Conservation (phyloP, 257 asterid genomes). For the Salvia rosmarinus region DNA sequence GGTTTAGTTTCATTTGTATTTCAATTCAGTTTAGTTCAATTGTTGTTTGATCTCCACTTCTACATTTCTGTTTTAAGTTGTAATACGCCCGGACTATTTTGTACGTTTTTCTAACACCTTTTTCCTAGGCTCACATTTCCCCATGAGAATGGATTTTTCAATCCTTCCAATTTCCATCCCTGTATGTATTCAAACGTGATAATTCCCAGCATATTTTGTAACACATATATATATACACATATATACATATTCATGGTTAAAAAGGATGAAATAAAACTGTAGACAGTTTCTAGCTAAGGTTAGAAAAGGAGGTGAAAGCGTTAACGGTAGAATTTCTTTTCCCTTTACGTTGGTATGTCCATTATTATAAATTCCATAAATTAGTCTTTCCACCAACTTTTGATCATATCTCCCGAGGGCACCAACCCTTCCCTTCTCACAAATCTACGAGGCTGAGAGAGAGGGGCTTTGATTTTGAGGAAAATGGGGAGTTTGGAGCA, state of each 20-base stretch:
- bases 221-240: too few relatives aligned
- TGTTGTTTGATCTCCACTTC: too few relatives aligned
- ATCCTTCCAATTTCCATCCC: background rate
- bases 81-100: too few relatives aligned
- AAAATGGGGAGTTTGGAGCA: conserved; percentile 43
- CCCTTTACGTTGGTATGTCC: too few relatives aligned
- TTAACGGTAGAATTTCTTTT: too few relatives aligned
- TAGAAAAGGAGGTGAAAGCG: too few relatives aligned
- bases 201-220: background rate
- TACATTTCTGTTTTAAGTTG: too few relatives aligned
- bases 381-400: conserved; percentile 35
- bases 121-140: conserved; percentile 34
- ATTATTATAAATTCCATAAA: background rate
- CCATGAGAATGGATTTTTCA: background rate
- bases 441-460: too few relatives aligned
- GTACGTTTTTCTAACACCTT: too few relatives aligned
- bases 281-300: too few relatives aligned
- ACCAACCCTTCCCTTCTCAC: conserved; percentile 31
- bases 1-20: too few relatives aligned
- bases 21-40: too few relatives aligned
- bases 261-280: background rate
- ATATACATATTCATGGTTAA: conserved; percentile 2
- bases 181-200: conserved; percentile 27
- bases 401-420: conserved; percentile 37
- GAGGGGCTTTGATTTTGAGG: conserved; percentile 13